A percentile compares a stretch with the other conserved stretches of the same genome.
Evolutionary conservation across 2,329 filamentous ascomycete species (phyloP).

Genomic region (Aspergillus pseudoviridinutans): DNA sequence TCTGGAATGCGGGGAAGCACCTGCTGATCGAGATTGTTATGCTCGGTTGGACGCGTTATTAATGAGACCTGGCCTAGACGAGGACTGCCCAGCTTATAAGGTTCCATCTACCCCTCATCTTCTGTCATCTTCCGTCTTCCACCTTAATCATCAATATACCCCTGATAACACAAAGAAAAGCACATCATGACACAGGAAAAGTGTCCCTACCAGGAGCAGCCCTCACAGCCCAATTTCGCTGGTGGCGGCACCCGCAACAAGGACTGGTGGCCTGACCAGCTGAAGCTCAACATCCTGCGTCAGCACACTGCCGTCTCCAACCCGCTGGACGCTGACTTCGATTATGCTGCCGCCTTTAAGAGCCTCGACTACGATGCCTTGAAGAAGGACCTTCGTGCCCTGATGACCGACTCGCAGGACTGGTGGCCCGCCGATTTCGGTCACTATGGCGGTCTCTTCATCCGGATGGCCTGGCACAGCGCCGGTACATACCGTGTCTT

Average conservation of each 20-base stretch:
- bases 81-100: no score
- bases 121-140: no score
- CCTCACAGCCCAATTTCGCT: conserved; percentile 31
- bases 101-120: no score
- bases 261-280: conserved; percentile 71
- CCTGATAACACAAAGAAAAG: no score
- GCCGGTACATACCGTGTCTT: conserved; percentile 72
- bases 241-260: conserved; percentile 64
- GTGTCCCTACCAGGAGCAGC: conserved; percentile 24
- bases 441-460: conserved; percentile 75
- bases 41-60: no score
- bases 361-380: conserved; percentile 65
- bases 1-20: no score
- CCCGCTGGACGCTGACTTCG: conserved; percentile 62
- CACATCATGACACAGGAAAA: conserved; percentile 19
- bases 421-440: conserved; percentile 82
- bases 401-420: conserved; percentile 76
- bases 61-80: no score
- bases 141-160: no score
- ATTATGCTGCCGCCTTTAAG: conserved; percentile 71
- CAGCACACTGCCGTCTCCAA: conserved; percentile 63
- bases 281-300: conserved; percentile 68
- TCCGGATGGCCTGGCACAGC: conserved; percentile 79
- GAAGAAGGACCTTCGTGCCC: conserved; percentile 66
- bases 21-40: no score